Base-by-base conservation (phyloP, 495 filamentous ascomycete species). In the Tricharina praecox region DNA sequence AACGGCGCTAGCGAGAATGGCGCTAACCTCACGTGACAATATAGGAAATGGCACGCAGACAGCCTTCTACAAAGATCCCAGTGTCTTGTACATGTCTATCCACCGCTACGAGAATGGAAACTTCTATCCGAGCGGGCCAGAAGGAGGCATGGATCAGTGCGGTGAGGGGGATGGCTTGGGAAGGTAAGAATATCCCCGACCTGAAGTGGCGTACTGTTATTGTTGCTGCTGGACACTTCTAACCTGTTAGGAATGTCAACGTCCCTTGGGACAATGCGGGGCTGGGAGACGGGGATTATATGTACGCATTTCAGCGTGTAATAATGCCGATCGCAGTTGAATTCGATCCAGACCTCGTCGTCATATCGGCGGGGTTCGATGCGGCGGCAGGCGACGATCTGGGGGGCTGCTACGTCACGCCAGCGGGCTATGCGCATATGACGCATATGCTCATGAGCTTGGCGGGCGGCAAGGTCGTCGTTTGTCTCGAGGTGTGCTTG, bases 391-490 rank as follows among this genome's bases (percentile, higher is more conserved):
- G 92, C 5, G 90, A 99, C 63, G 78, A 82, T 46, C 71, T 99
- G 16, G 90, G 90, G 30, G 84, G 78, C 25, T 99, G 92, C 61
- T 85, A 80, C 54, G 88, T 96, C 3, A 78, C 85, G 0, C 90
- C 90, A 0, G 64, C 77, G 19, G 88, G 92, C 58, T 99, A 96
- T 61, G 85, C 85, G 16, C 88, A 96, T 56, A 96, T 99, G 90
- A 95, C 92, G 7, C 83, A 94, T 58, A 94, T 95, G 87, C 72
- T 99, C 15, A 96, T 95, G 86, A 79, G 80, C 10, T 73, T 99
- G n/a, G 87, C 90, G 2, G 69, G 77, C 36, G 90, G 90, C 30
- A 94, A 90, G 60, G 70, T 96, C 37, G 83, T 82, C 8, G 85
- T 93, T 20, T 94, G 87, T 58, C 67, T 97, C 11, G 90, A 93